Base-by-base conservation (phyloP, 1,284 basidiomycete species). In the Pseudozyma pruni region DNA sequence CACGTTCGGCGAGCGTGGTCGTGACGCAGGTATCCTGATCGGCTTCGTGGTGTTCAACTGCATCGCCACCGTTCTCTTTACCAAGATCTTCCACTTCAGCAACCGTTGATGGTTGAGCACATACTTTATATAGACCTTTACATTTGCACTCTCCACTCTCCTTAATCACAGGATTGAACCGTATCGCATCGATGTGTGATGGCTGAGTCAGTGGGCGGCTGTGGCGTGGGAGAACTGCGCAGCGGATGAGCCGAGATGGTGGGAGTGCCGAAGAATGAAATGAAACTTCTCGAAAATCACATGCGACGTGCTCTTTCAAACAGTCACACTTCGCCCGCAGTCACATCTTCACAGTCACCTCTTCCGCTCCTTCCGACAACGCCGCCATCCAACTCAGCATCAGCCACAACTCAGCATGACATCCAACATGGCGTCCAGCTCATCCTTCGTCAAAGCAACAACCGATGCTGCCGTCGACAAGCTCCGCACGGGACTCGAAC, bases 1-100 rank as follows among this genome's bases (percentile, higher is more conserved):
- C 75, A 80, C 78, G 1, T 93, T 86, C 76, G 42, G 19, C 16
- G 66, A 78, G 31, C 43, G 74, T 8, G 76, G 74, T 13, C 45
- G 78, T 5, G 61, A 76, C 48, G 52, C 59, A 19, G 76, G 78
- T 31, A 72, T 78, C 66, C 17, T 78, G 56, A 40, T 75, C 8
- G 76, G 59, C 6, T 79, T 75, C 49, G 42, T 73, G 34, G 64
- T 27, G 1, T 79, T 77, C 56, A 77, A 77, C 66, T 47, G 53
- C 22, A 34, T 62, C 35, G 51, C 50, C 14, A 75, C 62, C 8
- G 57, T 74, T 17, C 16, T 58, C 4, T 71, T 62, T 20, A 70
- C 72, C 50, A 74, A 74, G 72, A 41, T 67, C 32, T 44, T 74
- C 33, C 48, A 45, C 46, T 73, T 73, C 32, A 71, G 68, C 68